Evolutionary conservation across 2,329 filamentous ascomycete genomes (phyloP).

Genomic region (Purpureocillium takamizusanense): DNA sequence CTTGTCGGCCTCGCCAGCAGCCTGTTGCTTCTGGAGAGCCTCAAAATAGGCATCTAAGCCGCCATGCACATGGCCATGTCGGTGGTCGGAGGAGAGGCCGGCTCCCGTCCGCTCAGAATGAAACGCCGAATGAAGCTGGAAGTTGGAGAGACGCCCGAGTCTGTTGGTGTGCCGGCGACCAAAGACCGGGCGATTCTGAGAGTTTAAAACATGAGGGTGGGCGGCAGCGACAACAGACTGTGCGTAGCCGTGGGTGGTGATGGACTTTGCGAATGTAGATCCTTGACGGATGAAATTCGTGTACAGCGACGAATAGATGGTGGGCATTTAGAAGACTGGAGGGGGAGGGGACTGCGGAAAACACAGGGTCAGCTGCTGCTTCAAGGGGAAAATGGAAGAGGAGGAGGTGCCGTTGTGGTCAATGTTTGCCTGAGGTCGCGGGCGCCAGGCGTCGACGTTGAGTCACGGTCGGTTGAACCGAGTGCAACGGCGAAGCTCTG

Average conservation of each 20-base stretch:
- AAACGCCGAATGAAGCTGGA: constrained; percentile 70
- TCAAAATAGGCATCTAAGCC: constrained; percentile 87
- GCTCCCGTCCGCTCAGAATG: constrained; percentile 47
- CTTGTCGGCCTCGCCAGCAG: constrained; percentile 51
- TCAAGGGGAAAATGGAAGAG: not conserved
- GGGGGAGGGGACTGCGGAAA: constrained; percentile 41
- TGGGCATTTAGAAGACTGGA: constrained; percentile 80
- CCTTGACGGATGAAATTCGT: constrained; percentile 90
- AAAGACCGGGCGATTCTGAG: constrained; percentile 57
- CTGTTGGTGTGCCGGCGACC: constrained; percentile 47
- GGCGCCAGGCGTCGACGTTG: not conserved
- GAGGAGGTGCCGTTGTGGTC: not conserved
- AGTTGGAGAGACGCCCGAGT: constrained; percentile 42
- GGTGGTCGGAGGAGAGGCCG: constrained; percentile 43
- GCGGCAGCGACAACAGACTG: constrained; percentile 95
- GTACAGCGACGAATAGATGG: constrained; percentile 59
- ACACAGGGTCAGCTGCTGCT: not conserved
- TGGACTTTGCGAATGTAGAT: constrained; percentile 75
- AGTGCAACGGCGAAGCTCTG: no score
- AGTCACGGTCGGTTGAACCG: not conserved
- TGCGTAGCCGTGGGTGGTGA: constrained; percentile 95
- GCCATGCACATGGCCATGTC: constrained; percentile 45
- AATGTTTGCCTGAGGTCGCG: not conserved
- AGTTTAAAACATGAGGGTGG: constrained; percentile 69
- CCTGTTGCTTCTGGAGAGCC: constrained; percentile 75